Base-by-base conservation (phyloP, 2,329 filamentous ascomycete species). In the Fusarium avenaceum region DNA sequence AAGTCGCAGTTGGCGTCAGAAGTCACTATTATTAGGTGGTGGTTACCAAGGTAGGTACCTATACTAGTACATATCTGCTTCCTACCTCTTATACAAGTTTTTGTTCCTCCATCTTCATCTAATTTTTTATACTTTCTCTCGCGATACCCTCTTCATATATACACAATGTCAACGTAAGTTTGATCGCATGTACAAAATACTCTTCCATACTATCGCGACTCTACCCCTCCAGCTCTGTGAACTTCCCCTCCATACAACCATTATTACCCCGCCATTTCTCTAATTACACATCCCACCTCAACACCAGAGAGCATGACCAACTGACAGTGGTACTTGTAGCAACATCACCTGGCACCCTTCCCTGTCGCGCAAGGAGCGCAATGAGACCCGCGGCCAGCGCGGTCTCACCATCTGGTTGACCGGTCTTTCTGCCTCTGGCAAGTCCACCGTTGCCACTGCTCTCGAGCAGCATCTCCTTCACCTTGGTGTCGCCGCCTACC, bases 361-460 rank as follows among this genome's bases (percentile, higher is more conserved):
- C 66, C 90, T 96, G 77, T 91, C 91, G 56, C 91, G 92, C 81
- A 80, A 84, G 66, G 92, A 96, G 86, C 92, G 92, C 80, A 90
- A 88, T 80, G 78, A 85, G 71, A 83, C 88, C 73, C 92, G 93
- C 81, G 89, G 90, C 80, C 96, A 99, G 82, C 88, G 89, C 72
- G 96, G 96, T 78, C 91, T 96, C 79, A 99, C 96, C 59, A 90
- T 99, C 82, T 99, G 96, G 96, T 92, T 99, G 78, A 99, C 96
- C 1, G 96, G 96, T 55, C 92, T 99, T 69, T 97, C 93, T 38
- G 96, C 95, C 51, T 97, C 93, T 0, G 96, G 96, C 77, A 99
- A 99, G 83, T 97, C 95, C 52, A 99, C 96, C 60, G 93, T 99
- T 67, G 96, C 96, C 56, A 97, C 93, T 4, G 96, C 96, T 17